Conservation (phyloP, 495 filamentous ascomycete species). For the Beverwykella pulmonaria region DNA sequence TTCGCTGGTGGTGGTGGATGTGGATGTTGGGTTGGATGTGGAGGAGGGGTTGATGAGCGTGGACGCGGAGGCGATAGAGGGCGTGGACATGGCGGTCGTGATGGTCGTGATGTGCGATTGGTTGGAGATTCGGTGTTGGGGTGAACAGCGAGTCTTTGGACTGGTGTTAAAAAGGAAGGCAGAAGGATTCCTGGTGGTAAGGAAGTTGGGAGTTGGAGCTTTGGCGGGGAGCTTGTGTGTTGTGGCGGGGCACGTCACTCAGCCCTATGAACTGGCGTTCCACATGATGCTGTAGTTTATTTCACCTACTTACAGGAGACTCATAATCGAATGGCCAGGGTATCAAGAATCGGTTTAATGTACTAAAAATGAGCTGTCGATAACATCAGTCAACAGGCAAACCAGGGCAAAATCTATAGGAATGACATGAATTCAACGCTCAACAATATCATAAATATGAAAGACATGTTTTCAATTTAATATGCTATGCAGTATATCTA, state of each 20-base stretch:
- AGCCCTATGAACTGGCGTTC: too few relatives aligned
- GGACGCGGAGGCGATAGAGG: background rate
- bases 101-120: background rate
- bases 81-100: background rate
- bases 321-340: too few relatives aligned
- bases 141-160: background rate
- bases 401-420: too few relatives aligned
- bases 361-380: too few relatives aligned
- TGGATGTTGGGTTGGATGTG: constrained; percentile 8
- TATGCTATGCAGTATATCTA: background rate
- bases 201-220: background rate
- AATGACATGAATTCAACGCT: too few relatives aligned
- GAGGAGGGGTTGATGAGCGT: too few relatives aligned
- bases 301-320: too few relatives aligned
- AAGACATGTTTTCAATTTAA: too few relatives aligned
- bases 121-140: background rate
- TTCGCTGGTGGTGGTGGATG: constrained; percentile 1
- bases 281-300: too few relatives aligned
- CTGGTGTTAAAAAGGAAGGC: background rate
- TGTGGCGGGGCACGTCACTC: background rate
- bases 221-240: constrained; percentile 2
- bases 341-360: too few relatives aligned
- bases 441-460: too few relatives aligned
- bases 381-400: too few relatives aligned
- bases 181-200: background rate